Conservation (phyloP, 139 green algal species). For the Diplosphaera chodatii region DNA sequence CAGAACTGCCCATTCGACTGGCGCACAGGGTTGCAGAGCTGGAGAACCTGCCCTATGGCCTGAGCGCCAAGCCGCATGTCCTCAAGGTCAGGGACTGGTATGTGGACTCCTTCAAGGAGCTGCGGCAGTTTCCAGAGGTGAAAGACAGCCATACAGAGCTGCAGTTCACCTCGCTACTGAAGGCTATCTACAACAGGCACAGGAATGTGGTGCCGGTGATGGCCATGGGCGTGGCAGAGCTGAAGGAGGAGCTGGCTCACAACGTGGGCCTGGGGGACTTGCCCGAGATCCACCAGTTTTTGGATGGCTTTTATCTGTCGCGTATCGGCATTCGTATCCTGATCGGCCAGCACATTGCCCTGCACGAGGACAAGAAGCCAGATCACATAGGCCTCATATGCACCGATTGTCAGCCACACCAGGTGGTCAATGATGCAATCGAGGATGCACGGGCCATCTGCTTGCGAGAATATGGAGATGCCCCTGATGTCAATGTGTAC, state of each 20-base stretch:
- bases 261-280: slow-evolving; percentile 68
- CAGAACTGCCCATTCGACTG: slow-evolving; percentile 92
- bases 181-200: slow-evolving; percentile 52
- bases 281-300: slow-evolving; percentile 96
- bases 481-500: slow-evolving; percentile 86
- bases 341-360: slow-evolving; percentile 92
- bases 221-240: slow-evolving; percentile 84
- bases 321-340: slow-evolving; percentile 98
- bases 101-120: slow-evolving; percentile 93
- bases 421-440: slow-evolving; percentile 82
- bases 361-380: slow-evolving; percentile 75
- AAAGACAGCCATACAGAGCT: slow-evolving; percentile 66
- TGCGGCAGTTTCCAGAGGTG: slow-evolving; percentile 72
- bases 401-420: slow-evolving; percentile 68
- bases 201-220: slow-evolving; percentile 93
- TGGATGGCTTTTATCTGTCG: slow-evolving; percentile 96
- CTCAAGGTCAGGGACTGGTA: slow-evolving; percentile 98
- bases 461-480: slow-evolving; percentile 81
- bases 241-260: slow-evolving; percentile 72
- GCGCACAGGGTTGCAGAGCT: slow-evolving; percentile 93
- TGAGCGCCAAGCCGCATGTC: slow-evolving; percentile 82
- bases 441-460: slow-evolving; percentile 89
- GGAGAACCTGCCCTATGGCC: slow-evolving; percentile 93
- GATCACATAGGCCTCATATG: slow-evolving; percentile 80
- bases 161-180: slow-evolving; percentile 85